phyloP scores from a whole-genome alignment of 108 stramenopile species.

The Fragilaria crotonensis region DNA sequence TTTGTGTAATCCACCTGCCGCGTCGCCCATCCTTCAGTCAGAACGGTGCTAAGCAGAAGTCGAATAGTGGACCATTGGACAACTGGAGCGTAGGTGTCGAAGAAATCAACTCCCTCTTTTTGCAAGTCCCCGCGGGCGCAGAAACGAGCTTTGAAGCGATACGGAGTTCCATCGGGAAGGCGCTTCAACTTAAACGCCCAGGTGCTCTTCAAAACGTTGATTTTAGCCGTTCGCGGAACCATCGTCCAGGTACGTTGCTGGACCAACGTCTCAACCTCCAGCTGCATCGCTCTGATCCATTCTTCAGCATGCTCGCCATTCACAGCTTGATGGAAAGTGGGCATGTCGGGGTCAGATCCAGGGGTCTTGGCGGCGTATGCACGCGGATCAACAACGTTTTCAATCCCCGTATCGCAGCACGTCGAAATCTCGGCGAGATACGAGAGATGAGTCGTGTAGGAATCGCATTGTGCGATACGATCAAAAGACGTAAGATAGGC shows the following conservation, averaged over 20 bases:
- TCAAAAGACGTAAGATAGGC: not conserved
- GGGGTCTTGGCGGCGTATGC: not conserved
- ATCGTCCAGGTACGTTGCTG: not conserved
- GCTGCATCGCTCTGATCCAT: not conserved
- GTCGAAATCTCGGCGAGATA: not conserved
- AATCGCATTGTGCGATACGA: not conserved
- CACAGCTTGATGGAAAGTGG: conserved; percentile 1
- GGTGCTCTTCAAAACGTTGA: not conserved
- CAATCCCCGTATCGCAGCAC: not conserved
- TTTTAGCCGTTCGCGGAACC: not conserved
- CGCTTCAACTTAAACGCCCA: conserved; percentile 31
- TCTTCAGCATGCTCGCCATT: not conserved
- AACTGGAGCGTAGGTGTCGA: conserved; percentile 18
- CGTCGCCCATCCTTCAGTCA: conserved; percentile 1
- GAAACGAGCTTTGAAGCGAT: conserved; percentile 24
- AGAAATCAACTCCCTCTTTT: conserved; percentile 37
- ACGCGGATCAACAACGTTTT: not conserved
- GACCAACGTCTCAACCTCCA: not conserved
- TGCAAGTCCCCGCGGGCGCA: conserved; percentile 26
- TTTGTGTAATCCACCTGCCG: conserved; percentile 10
- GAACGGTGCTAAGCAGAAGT: conserved; percentile 1
- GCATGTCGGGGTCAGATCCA: not conserved
- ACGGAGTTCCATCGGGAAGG: conserved; percentile 8
- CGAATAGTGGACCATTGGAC: conserved; percentile 16
- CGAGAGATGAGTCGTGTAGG: not conserved